Percentiles rank a stretch among this genome's conserved stretches.
Conservation (phyloP, 805 yeast species). For the Ogataea nitratoaversa region DNA sequence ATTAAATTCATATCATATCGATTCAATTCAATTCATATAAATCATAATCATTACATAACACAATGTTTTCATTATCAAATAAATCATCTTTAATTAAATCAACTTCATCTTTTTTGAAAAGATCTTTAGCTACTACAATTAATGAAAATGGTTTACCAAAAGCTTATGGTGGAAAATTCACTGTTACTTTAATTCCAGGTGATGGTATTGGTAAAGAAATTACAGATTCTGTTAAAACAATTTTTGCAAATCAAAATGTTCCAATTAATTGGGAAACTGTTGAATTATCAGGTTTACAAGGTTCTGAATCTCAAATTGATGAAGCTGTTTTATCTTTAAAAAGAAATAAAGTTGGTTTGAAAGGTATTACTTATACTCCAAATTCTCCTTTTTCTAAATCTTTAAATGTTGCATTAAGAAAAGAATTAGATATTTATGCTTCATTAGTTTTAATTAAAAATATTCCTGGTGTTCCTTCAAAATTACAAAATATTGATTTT, state of each 20-base stretch:
- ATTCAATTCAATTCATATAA: too few relatives aligned
- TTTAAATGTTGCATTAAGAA: constrained; percentile 92
- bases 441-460: constrained; percentile 91
- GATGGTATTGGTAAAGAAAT: constrained; percentile 98
- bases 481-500: constrained; percentile 83
- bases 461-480: constrained; percentile 90
- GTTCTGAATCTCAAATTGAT: constrained; percentile 49
- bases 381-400: constrained; percentile 74
- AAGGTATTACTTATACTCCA: constrained; percentile 93
- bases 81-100: constrained; percentile 23
- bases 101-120: constrained; percentile 14
- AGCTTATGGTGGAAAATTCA: constrained; percentile 91
- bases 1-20: too few relatives aligned
- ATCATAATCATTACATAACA: too few relatives aligned
- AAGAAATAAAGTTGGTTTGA: constrained; percentile 95
- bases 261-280: constrained; percentile 93
- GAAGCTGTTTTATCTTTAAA: constrained; percentile 88
- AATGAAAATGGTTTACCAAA: constrained; percentile 53
- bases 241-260: constrained; percentile 80
- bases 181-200: constrained; percentile 94
- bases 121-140: constrained; percentile 30
- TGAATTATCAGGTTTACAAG: constrained; percentile 57
- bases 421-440: constrained; percentile 93
- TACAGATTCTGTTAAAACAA: constrained; percentile 86
- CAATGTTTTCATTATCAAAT: background rate